phyloP scores from a whole-genome alignment of 1,284 basidiomycete genomes.

The Cryptococcus wingfieldii region DNA sequence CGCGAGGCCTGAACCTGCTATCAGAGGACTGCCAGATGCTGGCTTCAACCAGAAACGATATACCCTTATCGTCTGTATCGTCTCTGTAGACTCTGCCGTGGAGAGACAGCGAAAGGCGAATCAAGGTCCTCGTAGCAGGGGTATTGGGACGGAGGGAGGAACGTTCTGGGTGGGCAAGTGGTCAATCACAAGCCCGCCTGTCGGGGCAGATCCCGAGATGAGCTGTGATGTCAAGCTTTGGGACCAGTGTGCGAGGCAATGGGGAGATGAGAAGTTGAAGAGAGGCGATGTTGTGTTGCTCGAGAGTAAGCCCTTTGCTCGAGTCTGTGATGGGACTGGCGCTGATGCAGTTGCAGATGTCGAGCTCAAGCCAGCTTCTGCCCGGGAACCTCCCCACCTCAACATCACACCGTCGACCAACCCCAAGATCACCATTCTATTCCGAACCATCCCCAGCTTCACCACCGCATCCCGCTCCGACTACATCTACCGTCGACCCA shows the following conservation, averaged over 20 bases:
- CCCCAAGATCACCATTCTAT: constrained; percentile 28
- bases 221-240: constrained; percentile 36
- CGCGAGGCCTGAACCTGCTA: not conserved
- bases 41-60: constrained; percentile 8
- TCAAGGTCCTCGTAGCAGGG: constrained; percentile 17
- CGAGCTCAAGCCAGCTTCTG: constrained; percentile 18
- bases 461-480: constrained; percentile 11
- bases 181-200: constrained; percentile 25
- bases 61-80: constrained; percentile 33
- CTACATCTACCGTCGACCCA: constrained; percentile 20
- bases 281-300: constrained; percentile 40
- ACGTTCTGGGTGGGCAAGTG: constrained; percentile 36
- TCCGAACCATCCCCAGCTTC: constrained; percentile 37
- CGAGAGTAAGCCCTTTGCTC: constrained; percentile 25
- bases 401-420: constrained; percentile 18
- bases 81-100: constrained; percentile 15
- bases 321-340: not conserved
- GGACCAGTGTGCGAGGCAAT: constrained; percentile 33
- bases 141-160: constrained; percentile 14
- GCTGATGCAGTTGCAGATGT: constrained; percentile 23
- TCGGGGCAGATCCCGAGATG: constrained; percentile 3
- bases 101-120: constrained; percentile 7
- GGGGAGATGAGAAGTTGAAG: constrained; percentile 26
- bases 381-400: constrained; percentile 25
- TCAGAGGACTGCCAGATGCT: not conserved